Conservation (phyloP, 2,329 filamentous ascomycete species). For the Aspergillus felis region DNA sequence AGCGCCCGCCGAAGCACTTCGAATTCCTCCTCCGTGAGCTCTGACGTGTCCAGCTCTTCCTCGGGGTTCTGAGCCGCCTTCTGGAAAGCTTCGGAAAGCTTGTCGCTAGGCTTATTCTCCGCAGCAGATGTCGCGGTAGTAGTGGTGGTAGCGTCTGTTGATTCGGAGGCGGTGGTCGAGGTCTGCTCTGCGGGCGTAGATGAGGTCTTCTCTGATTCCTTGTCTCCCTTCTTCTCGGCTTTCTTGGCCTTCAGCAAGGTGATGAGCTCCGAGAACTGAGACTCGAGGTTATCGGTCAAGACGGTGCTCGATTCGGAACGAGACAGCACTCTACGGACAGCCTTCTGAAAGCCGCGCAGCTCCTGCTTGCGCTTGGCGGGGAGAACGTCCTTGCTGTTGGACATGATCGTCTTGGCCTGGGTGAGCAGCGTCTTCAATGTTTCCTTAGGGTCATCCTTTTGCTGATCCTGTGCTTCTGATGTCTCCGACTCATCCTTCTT, state of each 20-base stretch:
- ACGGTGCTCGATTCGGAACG: slow-evolving; percentile 46
- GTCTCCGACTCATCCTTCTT: slow-evolving; percentile 25
- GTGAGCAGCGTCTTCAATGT: slow-evolving; percentile 53
- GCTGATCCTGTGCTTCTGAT: slow-evolving; percentile 30
- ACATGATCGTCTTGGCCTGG: slow-evolving; percentile 59
- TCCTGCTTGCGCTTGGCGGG: slow-evolving; percentile 70
- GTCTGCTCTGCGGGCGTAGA: slow-evolving; percentile 10
- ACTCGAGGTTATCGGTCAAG: slow-evolving; percentile 48
- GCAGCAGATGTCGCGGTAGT: slow-evolving; percentile 13
- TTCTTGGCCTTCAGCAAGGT: slow-evolving; percentile 43
- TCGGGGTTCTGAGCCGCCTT: slow-evolving; percentile 27
- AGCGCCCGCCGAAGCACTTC: slow-evolving; percentile 54
- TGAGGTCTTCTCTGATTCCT: slow-evolving; percentile 18
- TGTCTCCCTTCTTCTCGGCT: slow-evolving; percentile 18
- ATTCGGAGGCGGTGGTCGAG: slow-evolving; percentile 5
- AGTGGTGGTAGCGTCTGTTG: slow-evolving; percentile 7
- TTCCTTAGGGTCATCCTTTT: slow-evolving; percentile 41
- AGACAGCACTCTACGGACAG: slow-evolving; percentile 60
- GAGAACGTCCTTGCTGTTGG: slow-evolving; percentile 49
- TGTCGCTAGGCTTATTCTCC: slow-evolving; percentile 18
- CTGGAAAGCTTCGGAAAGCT: slow-evolving; percentile 33
- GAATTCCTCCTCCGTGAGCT: slow-evolving; percentile 48
- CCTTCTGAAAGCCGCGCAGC: slow-evolving; percentile 67
- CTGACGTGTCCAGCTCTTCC: slow-evolving; percentile 37
- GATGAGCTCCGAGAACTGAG: slow-evolving; percentile 53